phyloP scores from a whole-genome alignment of 148 eudicot genomes.

The Oxyria digyna region DNA sequence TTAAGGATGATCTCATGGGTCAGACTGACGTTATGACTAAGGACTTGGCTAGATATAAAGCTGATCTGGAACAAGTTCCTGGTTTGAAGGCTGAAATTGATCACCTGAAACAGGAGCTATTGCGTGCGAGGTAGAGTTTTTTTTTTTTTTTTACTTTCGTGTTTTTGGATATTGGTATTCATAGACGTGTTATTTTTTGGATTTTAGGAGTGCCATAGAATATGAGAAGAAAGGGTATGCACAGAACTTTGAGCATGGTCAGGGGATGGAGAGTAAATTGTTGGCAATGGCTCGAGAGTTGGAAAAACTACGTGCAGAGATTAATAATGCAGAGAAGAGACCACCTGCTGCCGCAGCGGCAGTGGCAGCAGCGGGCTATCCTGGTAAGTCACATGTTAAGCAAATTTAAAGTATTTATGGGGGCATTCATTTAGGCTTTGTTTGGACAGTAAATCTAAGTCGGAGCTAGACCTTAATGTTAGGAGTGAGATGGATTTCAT shows the following conservation, averaged over 20 bases:
- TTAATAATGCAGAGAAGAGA: constrained; percentile 88
- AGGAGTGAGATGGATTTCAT: no score
- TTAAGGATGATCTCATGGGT: constrained; percentile 53
- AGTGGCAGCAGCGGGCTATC: background rate
- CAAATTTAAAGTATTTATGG: background rate
- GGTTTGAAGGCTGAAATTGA: constrained; percentile 71
- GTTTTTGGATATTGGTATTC: constrained; percentile 2
- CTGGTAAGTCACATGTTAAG: background rate
- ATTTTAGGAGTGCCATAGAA: constrained; percentile 77
- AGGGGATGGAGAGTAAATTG: constrained; percentile 71
- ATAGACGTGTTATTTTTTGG: constrained; percentile 7
- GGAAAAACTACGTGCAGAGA: constrained; percentile 94
- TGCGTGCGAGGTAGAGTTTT: constrained; percentile 50
- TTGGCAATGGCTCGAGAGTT: constrained; percentile 78
- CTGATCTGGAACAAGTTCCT: constrained; percentile 69
- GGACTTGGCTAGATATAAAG: constrained; percentile 54
- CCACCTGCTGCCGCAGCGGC: no score
- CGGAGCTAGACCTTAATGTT: background rate
- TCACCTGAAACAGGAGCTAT: constrained; percentile 60
- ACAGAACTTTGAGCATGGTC: constrained; percentile 88
- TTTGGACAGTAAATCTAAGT: background rate
- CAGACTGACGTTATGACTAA: constrained; percentile 72
- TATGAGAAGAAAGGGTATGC: constrained; percentile 88
- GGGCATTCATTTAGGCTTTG: background rate
- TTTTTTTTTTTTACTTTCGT: no score